phyloP scores from a whole-genome alignment of 225 moss, liverwort and hornwort genomes.

The Takakia lepidozioides region DNA sequence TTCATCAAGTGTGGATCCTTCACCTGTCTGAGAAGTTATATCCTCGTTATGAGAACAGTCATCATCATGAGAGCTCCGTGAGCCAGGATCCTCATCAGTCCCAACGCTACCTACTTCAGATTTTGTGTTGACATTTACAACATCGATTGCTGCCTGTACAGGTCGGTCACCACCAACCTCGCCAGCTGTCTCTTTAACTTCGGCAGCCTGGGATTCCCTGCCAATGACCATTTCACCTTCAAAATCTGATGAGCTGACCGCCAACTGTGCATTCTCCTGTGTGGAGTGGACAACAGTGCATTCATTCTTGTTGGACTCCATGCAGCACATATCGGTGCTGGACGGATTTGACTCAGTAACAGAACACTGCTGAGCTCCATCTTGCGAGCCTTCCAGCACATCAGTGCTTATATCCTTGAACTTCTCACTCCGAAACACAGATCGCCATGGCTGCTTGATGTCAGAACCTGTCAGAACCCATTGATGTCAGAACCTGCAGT shows the following conservation, averaged over 20 bases:
- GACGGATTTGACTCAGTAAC: constrained; percentile 17
- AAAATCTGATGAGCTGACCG: constrained; percentile 3
- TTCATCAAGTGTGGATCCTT: not conserved
- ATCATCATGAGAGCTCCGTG: not conserved
- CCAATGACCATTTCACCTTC: constrained; percentile 6
- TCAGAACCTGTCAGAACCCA: no score
- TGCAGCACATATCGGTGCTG: constrained; percentile 8
- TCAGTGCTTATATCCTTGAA: constrained; percentile 7
- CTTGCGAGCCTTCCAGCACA: constrained; percentile 7
- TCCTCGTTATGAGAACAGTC: constrained; percentile 1
- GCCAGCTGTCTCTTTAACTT: constrained; percentile 1
- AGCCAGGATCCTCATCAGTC: not conserved
- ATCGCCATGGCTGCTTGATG: constrained; percentile 14
- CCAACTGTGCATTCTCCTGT: not conserved
- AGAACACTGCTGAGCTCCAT: constrained; percentile 17
- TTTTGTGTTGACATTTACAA: not conserved
- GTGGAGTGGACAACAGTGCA: not conserved
- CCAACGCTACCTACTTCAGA: not conserved
- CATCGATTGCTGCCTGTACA: not conserved
- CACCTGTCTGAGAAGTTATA: not conserved
- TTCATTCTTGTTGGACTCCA: not conserved
- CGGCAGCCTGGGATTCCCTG: not conserved
- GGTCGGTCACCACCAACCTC: not conserved
- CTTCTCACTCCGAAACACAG: constrained; percentile 1
- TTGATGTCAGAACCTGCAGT: constrained; percentile 20